Evolutionary conservation across 169 alveolate species (phyloP).

Genomic region (Plasmodium adleri): DNA sequence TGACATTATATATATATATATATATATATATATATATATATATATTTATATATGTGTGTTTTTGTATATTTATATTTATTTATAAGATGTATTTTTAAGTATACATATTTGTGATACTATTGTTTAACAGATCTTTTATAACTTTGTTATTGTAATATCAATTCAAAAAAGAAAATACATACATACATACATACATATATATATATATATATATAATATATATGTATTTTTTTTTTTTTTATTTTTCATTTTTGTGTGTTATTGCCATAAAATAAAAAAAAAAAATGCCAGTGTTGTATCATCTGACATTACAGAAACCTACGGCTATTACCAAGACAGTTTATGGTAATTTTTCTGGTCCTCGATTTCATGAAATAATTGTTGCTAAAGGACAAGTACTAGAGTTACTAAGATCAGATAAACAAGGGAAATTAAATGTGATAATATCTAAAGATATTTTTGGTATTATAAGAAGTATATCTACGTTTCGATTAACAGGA

Average conservation of each 20-base stretch:
- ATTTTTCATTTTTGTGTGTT: not conserved
- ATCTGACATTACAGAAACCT: constrained; percentile 96
- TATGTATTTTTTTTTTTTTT: not conserved
- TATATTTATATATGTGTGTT: too few relatives aligned
- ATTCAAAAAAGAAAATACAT: not conserved
- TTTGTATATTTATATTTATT: too few relatives aligned
- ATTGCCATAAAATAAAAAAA: not conserved
- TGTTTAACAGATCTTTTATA: too few relatives aligned
- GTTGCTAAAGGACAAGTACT: constrained; percentile 96
- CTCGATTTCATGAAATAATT: constrained; percentile 97
- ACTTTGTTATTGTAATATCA: too few relatives aligned
- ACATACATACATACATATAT: not conserved
- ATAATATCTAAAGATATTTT: constrained; percentile 94
- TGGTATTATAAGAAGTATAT: constrained; percentile 95
- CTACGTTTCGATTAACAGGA: constrained; percentile 95
- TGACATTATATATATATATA: too few relatives aligned
- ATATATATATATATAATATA: not conserved
- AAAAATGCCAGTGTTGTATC: constrained; percentile 95
- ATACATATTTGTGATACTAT: too few relatives aligned
- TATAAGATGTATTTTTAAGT: too few relatives aligned
- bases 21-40: too few relatives aligned
- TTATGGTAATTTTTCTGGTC: constrained; percentile 98
- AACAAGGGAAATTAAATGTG: constrained; percentile 92
- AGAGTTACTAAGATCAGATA: constrained; percentile 95
- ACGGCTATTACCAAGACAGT: constrained; percentile 97